Conservation (phyloP, 140 eudicot species). For the Erigeron philadelphicus region DNA sequence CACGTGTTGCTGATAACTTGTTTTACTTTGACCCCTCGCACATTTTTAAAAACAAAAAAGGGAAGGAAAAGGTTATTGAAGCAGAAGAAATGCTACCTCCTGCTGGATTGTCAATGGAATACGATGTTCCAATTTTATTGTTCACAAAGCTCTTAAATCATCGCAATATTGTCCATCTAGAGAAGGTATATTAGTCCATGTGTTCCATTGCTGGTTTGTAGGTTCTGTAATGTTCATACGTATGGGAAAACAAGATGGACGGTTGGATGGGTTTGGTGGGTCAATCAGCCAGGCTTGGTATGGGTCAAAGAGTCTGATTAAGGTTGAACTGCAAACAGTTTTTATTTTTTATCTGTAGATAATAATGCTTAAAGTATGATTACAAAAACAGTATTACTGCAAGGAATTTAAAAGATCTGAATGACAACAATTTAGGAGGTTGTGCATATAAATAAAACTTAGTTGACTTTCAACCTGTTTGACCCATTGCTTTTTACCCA, state of each 20-base stretch:
- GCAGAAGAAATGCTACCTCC: constrained; percentile 31
- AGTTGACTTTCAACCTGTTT: too few relatives aligned
- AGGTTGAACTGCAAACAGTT: too few relatives aligned
- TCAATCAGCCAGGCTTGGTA: background rate
- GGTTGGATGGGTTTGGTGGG: too few relatives aligned
- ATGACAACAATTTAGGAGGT: too few relatives aligned
- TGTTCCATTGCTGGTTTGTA: background rate
- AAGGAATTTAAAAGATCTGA: too few relatives aligned
- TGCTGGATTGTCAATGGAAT: constrained; percentile 27
- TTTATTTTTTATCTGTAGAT: too few relatives aligned
- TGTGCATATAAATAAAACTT: too few relatives aligned
- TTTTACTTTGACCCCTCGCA: constrained; percentile 62
- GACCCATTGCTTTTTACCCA: too few relatives aligned
- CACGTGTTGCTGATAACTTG: constrained; percentile 62
- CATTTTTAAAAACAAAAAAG: constrained; percentile 51
- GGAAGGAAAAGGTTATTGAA: constrained; percentile 57
- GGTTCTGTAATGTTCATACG: background rate
- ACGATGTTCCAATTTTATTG: constrained; percentile 59
- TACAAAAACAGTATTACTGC: too few relatives aligned
- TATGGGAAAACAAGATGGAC: background rate
- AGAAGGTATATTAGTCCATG: constrained; percentile 54
- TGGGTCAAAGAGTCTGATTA: background rate
- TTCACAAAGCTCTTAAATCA: constrained; percentile 66
- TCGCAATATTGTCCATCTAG: constrained; percentile 80
- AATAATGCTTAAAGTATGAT: too few relatives aligned